Conservation (phyloP, 495 filamentous ascomycete genomes). For the Talaromyces proteolyticus region DNA sequence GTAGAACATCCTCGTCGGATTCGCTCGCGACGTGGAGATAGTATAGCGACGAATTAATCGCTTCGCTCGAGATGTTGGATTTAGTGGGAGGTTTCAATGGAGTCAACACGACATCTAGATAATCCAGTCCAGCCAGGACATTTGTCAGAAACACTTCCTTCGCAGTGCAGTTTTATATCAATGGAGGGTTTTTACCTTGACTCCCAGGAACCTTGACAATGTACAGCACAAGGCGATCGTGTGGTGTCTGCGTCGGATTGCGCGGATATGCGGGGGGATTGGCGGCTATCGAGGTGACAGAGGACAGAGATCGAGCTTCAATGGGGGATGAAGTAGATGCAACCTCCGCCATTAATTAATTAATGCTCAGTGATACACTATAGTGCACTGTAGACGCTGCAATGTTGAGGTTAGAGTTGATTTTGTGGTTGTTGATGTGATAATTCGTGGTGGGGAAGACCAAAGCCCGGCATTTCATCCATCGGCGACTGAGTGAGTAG, state of each 20-base stretch:
- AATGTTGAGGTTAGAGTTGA: no score
- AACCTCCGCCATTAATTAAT: conserved; percentile 7
- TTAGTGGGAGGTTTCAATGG: conserved; percentile 81
- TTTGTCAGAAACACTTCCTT: neutral
- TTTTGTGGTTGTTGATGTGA: no score
- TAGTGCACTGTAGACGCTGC: no score
- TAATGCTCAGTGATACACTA: no score
- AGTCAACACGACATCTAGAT: conserved; percentile 87
- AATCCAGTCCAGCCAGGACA: conserved; percentile 7
- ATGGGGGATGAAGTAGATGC: conserved; percentile 42
- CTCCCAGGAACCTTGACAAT: conserved; percentile 90
- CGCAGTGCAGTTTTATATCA: neutral
- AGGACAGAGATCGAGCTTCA: conserved; percentile 78
- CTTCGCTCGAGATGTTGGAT: conserved; percentile 73
- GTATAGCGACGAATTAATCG: conserved; percentile 83
- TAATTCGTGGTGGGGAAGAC: neutral
- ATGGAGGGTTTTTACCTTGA: conserved; percentile 52
- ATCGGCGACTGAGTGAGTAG: no score
- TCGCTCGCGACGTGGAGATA: conserved; percentile 76
- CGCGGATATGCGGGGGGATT: conserved; percentile 81
- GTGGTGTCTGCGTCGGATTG: conserved; percentile 58
- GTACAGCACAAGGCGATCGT: conserved; percentile 72
- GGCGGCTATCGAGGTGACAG: conserved; percentile 71
- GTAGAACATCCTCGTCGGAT: conserved; percentile 49
- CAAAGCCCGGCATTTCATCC: no score